phyloP scores from a whole-genome alignment of 208 protist species.

The Porcisia hertigi region DNA sequence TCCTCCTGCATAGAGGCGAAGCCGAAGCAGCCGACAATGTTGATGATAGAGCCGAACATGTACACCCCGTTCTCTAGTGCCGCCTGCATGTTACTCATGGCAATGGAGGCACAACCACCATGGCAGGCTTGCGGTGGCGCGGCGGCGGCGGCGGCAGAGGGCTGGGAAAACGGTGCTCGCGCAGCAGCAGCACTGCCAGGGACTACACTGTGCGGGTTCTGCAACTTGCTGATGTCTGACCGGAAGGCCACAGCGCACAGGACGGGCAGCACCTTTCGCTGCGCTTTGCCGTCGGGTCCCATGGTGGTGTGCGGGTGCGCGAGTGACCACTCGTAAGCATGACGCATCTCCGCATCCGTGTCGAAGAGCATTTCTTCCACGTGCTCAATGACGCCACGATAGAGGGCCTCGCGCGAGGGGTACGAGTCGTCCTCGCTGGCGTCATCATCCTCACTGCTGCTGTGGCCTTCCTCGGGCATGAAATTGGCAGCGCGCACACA shows the following conservation, averaged over 20 bases:
- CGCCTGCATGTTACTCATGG: conserved; percentile 27
- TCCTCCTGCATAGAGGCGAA: conserved; percentile 82
- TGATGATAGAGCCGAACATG: conserved; percentile 64
- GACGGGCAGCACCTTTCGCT: conserved; percentile 71
- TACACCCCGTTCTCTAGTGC: conserved; percentile 62
- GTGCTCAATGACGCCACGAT: conserved; percentile 74
- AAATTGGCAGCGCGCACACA: background rate
- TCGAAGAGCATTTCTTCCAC: conserved; percentile 82
- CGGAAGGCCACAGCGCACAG: conserved; percentile 84
- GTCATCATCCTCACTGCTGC: conserved; percentile 14
- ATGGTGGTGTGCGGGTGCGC: conserved; percentile 41
- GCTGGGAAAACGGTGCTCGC: background rate
- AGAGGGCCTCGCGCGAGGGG: conserved; percentile 76
- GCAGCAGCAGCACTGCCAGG: background rate
- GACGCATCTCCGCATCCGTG: conserved; percentile 82
- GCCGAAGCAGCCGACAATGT: conserved; percentile 87
- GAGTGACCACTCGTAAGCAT: conserved; percentile 43
- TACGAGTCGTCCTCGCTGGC: conserved; percentile 47
- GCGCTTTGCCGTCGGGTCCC: conserved; percentile 33
- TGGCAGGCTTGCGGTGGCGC: background rate
- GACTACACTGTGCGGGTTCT: background rate
- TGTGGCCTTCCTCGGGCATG: background rate
- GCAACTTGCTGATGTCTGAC: conserved; percentile 42
- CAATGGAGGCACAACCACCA: conserved; percentile 19
- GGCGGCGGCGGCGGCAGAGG: background rate